Base-by-base conservation (phyloP, 2,329 filamentous ascomycete species). In the Fusarium ramigenum region DNA sequence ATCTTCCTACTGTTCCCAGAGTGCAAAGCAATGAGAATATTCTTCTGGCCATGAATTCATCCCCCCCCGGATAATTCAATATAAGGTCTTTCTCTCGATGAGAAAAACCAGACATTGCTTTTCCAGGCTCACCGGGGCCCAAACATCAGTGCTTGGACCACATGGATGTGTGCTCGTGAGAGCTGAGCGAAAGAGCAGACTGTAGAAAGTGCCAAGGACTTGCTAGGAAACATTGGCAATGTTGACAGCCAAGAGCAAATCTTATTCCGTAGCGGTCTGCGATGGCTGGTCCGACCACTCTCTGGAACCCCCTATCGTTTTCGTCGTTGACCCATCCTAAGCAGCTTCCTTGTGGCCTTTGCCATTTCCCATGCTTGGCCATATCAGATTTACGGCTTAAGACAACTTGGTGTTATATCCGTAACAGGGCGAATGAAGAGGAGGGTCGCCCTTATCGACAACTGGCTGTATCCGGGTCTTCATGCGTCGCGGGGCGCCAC, bases 401-500 rank as follows among this genome's bases (percentile, higher is more conserved):
- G 71, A 65, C 74, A 66, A 40, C n/a, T 34, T 15, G n/a, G 39
- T 49, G 46, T 74, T 78, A 78, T 78, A 78, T 63, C 76, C 76
- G 76, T 53, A 49, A 67, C 57, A 66, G 70, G 60, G 69, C 63
- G 37, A 39, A 47, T 53, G 56, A 64, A 54, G 60, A 59, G 77
- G 73, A 73, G 65, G 66, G 69, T 46, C 52, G 30, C 32, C 53
- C 68, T 57, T 56, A 60, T 64, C 65, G 54, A 68, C 59, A 53
- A 78, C 74, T 78, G 75, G 76, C 53, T 77, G 70, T 56, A 43
- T 63, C 53, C 60, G 59, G 67, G 39, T 59, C 50, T 58, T 75
- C 75, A 73, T 78, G 76, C 70, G 65, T 75, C 72, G 72, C 49
- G 23, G 42, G 46, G 62, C 75, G 76, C 76, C 77, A 78, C 76